phyloP scores from a whole-genome alignment of 768 basidiomycete genomes.

The Candolleomyces efflorescens region DNA sequence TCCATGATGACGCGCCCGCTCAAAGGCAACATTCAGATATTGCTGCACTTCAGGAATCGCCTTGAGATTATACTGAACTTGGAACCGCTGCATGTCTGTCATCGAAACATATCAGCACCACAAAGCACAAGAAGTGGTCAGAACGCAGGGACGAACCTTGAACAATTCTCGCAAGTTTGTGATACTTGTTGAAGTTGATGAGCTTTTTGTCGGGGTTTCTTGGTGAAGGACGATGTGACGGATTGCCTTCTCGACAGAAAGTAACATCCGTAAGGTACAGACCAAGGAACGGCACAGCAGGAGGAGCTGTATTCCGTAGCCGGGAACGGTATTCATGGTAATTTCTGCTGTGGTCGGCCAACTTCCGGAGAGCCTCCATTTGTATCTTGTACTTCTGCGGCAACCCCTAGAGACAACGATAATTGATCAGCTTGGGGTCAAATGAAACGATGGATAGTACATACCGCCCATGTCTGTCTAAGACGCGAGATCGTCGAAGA shows the following conservation, averaged over 20 bases:
- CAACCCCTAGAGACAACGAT: slow-evolving; percentile 50
- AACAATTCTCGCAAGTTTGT: slow-evolving; percentile 82
- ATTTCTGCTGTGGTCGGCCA: slow-evolving; percentile 90
- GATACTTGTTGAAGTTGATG: slow-evolving; percentile 96
- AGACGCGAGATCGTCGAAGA: slow-evolving; percentile 92
- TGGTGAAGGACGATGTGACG: slow-evolving; percentile 78
- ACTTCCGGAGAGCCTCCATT: slow-evolving; percentile 73
- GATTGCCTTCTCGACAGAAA: slow-evolving; percentile 94
- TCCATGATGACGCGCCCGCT: slow-evolving; percentile 71
- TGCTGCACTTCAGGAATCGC: slow-evolving; percentile 87
- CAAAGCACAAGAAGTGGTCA: neutral
- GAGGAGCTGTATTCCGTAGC: slow-evolving; percentile 84
- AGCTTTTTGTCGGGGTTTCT: slow-evolving; percentile 70
- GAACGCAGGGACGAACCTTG: slow-evolving; percentile 46
- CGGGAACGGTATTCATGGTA: slow-evolving; percentile 87
- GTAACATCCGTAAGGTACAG: slow-evolving; percentile 90
- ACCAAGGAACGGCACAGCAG: slow-evolving; percentile 95
- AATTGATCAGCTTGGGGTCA: neutral
- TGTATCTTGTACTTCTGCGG: slow-evolving; percentile 80
- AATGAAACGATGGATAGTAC: slow-evolving; percentile 23
- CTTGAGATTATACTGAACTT: slow-evolving; percentile 80
- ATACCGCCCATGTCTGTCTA: slow-evolving; percentile 89
- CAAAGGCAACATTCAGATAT: slow-evolving; percentile 70
- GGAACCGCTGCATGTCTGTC: slow-evolving; percentile 89
- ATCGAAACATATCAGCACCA: neutral